Evolutionary conservation across 2,329 filamentous ascomycete genomes (phyloP), one percentile per base, ranked within the genome.

Genomic region (Hypoxylon sp.): DNA sequence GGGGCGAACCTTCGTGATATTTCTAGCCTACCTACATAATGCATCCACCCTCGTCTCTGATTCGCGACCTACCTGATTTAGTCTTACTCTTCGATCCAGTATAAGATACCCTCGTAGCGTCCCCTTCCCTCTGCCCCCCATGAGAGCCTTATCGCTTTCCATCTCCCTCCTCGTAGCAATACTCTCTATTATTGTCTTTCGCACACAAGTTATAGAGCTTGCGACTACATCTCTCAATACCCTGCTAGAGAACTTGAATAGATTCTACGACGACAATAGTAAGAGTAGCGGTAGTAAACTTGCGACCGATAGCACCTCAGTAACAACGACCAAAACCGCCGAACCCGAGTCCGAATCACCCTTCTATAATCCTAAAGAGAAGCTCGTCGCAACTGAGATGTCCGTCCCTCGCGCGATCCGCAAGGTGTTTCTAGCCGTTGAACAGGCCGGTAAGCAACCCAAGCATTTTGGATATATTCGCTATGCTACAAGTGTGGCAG

Each of bases 361-460:
- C 8, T 76, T 75, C 56, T 77, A 77, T 52, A 73, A 75, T 37
- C 75, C 76, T 0, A 42, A 67, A 48, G 73, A 75, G 51, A 68
- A 74, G 44, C 77, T 81, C 57, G 72, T 77, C 73, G 76, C 78
- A 22, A 78, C 83, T 70, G 83, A 88, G 63, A 92, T 92, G 87
- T 88, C 91, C 47, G 81, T 89, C 68, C 86, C 92, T 29, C 90
- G 96, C 77, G 87, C 90, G 54, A 95, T 98, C 78, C 89, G 89
- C 73, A 92, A 94, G 81, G 89, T 92, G 72, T 94, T 98, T 81
- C 86, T 94, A 48, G 95, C 95, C 67, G 81, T 91, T 66, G 94
- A 97, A 81, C 93, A 97, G 80, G 84, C 92, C 29, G 39, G 53
- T 55, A 55, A 14, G 53, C 13, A 22, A 46, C 10, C 17, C 39